Percentiles rank a stretch among this genome's conserved stretches.
Conservation (phyloP, 257 asterid species). For the Leonotis leonurus region DNA sequence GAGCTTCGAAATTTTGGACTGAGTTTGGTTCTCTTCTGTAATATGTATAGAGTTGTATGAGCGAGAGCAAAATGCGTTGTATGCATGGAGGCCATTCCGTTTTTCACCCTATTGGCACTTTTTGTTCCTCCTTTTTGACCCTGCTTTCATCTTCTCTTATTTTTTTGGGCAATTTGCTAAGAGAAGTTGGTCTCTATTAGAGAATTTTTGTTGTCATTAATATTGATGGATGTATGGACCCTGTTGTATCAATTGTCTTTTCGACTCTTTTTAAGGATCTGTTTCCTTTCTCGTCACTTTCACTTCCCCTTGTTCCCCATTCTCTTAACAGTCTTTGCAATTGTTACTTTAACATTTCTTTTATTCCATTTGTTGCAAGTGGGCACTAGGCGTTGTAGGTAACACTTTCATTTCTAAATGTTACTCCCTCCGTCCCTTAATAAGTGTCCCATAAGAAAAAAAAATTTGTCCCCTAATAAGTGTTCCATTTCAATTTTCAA, state of each 20-base stretch:
- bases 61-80: conserved; percentile 27
- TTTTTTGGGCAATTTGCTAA: conserved; percentile 41
- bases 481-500: too few species aligned
- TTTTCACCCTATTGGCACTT: conserved; percentile 24
- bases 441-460: too few species aligned
- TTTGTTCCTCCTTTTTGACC: conserved; percentile 24
- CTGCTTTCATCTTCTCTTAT: conserved; percentile 23
- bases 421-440: too few species aligned
- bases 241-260: conserved; percentile 22
- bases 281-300: background rate
- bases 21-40: conserved; percentile 17
- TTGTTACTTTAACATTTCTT: too few species aligned
- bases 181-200: conserved; percentile 19
- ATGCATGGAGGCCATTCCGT: conserved; percentile 23
- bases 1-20: conserved; percentile 79
- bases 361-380: too few species aligned
- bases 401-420: too few species aligned
- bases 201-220: conserved; percentile 32
- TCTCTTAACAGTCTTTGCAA: background rate
- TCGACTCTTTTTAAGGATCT: background rate
- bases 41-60: conserved; percentile 35
- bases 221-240: background rate
- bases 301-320: background rate
- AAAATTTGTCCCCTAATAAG: too few species aligned
- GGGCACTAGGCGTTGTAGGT: too few species aligned